Evolutionary conservation across 2,329 filamentous ascomycete genomes (phyloP), one percentile per base, ranked within the genome.

Genomic region (Exserohilum turcica): DNA sequence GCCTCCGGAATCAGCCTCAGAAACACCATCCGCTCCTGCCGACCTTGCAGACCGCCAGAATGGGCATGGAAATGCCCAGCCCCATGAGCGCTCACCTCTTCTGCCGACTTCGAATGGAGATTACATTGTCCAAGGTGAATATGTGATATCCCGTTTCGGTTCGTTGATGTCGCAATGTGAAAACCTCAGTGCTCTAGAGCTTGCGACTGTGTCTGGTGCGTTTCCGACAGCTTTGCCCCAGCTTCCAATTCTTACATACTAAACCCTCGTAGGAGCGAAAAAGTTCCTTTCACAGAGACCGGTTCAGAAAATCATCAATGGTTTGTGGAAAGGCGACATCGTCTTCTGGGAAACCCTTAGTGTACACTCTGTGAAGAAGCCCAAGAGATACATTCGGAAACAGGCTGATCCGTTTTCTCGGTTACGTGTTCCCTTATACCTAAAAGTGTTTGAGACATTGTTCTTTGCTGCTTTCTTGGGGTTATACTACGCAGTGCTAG

Each of bases 311-410:
- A 89, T 95, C 60, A 85, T 96, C 57, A 88, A 89, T 39, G 89
- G 89, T 43, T 90, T 96, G 48, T 95, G 91, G 91, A 62, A 67
- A 58, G 91, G 91, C 39, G 87, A 92, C 60, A 91, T 96, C 55
- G 84, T 92, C 32, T 94, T 95, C 72, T 96, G 91, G 91, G 88
- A 92, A 55, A 84, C 81, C 5, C 78, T 96, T n/a, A 87, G 84
- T 7, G 82, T 90, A 7, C 79, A 88, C 65, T 86, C 90, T 0
- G 83, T 81, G 52, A 96, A 95, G 74, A 85, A 86, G 65, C 87
- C 91, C 1, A 86, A 88, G 18, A 85, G 90, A 59, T 95, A 94
- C 75, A 90, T 90, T 68, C 77, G 79, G 59, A 64, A 60, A 49
- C 65, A 66, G 43, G 64, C 67, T 7, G 71, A 73, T 50, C 63